Evolutionary conservation across 805 yeast genomes (phyloP).

Genomic region (Starmerella potacharoeniae): DNA sequence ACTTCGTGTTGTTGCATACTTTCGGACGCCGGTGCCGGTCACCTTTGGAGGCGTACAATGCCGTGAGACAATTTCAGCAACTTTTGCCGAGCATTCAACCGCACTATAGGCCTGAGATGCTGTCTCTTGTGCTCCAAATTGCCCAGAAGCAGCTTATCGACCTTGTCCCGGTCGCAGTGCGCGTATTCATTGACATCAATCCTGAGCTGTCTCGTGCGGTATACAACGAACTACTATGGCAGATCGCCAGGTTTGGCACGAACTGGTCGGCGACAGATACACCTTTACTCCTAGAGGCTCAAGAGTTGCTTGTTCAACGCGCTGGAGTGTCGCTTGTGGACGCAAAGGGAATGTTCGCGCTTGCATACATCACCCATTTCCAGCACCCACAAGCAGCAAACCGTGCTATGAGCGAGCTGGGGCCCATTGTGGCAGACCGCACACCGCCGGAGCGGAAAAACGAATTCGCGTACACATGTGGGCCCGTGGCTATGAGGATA

Average conservation of each 20-base stretch:
- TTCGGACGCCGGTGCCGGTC: constrained; percentile 20
- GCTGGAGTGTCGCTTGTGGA: constrained; percentile 20
- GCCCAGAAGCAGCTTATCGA: constrained; percentile 21
- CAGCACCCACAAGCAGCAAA: constrained; percentile 10
- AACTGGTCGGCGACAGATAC: constrained; percentile 19
- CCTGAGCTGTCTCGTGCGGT: constrained; percentile 1
- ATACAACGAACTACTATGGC: constrained; percentile 26
- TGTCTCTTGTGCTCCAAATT: constrained; percentile 18
- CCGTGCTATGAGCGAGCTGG: constrained; percentile 6
- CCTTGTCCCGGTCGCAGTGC: constrained; percentile 22
- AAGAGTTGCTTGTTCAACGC: constrained; percentile 19
- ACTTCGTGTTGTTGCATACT: constrained; percentile 23
- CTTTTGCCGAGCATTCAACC: constrained; percentile 6
- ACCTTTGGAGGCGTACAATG: constrained; percentile 22
- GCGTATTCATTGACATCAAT: constrained; percentile 16
- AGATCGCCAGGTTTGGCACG: constrained; percentile 24
- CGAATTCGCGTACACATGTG: constrained; percentile 17
- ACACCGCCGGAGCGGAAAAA: constrained; percentile 1
- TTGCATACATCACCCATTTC: constrained; percentile 23
- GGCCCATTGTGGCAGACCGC: constrained; percentile 1
- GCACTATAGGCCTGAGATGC: constrained; percentile 19
- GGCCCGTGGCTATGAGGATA: constrained; percentile 11
- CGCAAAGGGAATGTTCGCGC: constrained; percentile 25
- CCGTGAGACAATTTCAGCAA: constrained; percentile 19
- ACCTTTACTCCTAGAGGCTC: constrained; percentile 22